Evolutionary conservation across 1,284 basidiomycete species (phyloP).

Genomic region (Lentinus polychrous): DNA sequence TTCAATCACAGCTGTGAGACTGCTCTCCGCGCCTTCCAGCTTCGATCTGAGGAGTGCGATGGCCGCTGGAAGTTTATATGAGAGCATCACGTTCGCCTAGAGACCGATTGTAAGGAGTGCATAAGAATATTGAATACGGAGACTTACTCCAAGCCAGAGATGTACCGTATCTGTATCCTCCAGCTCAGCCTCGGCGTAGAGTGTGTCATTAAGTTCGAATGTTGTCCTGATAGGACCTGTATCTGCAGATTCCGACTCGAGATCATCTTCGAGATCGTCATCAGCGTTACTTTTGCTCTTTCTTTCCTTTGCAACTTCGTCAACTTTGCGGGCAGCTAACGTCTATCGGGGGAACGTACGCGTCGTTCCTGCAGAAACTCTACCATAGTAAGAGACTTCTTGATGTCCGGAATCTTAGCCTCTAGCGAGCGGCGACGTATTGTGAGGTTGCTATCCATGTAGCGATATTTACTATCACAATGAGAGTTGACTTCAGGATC

Average conservation of each 20-base stretch:
- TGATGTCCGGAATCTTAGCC: slow-evolving; percentile 96
- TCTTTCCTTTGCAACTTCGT: slow-evolving; percentile 40
- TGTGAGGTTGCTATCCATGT: slow-evolving; percentile 89
- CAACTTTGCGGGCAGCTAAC: neutral
- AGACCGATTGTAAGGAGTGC: neutral
- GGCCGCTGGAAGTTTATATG: slow-evolving; percentile 85
- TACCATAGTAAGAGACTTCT: slow-evolving; percentile 89
- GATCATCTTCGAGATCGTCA: slow-evolving; percentile 33
- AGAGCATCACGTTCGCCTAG: slow-evolving; percentile 96
- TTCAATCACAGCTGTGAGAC: slow-evolving; percentile 67
- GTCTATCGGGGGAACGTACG: slow-evolving; percentile 18
- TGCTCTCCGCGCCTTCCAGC: slow-evolving; percentile 68
- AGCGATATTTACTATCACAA: slow-evolving; percentile 85
- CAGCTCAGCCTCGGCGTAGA: slow-evolving; percentile 87
- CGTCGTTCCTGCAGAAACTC: slow-evolving; percentile 71
- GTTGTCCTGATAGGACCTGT: slow-evolving; percentile 71
- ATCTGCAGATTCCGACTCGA: slow-evolving; percentile 28
- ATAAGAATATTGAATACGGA: slow-evolving; percentile 6
- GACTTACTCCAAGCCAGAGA: slow-evolving; percentile 91
- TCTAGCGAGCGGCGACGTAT: slow-evolving; percentile 78
- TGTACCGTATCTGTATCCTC: slow-evolving; percentile 87
- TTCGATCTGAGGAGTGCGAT: slow-evolving; percentile 74
- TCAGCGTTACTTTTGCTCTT: slow-evolving; percentile 50
- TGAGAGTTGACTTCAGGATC: slow-evolving; percentile 13
- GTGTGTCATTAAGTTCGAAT: slow-evolving; percentile 94